Evolutionary conservation across 768 basidiomycete genomes (phyloP), one percentile per base, ranked within the genome.

Genomic region (Russula emetica): DNA sequence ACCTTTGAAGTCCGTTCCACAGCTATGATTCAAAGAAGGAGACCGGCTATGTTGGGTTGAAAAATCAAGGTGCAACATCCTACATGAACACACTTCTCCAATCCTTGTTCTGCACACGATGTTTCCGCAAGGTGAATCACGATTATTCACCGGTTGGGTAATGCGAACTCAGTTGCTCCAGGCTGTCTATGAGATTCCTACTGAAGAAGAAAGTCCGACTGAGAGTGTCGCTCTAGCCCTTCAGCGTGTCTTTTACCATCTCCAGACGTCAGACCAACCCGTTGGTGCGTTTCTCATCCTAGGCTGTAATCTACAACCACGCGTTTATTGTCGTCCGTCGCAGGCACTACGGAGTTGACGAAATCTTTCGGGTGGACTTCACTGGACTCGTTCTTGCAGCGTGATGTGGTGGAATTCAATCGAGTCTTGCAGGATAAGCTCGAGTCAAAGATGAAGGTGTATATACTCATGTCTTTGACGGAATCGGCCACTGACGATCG

Each of bases 11-110:
- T 24, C 57, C 63, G 58, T 69, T 71, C 74, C 64, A 4, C 69
- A 99, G 97, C 77, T 99, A 99, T 74, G 97, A 99, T 74, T 99
- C 97, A 47, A 99, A 98, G 85, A 97, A 98, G 78, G 95, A 98
- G 78, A 99, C 97, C 0, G 97, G 96, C 22, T 94, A 82, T 72
- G 97, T 99, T 61, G 97, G 97, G 10, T 76, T 99, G 71, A 99
- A 99, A 79, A 99, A 99, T 72, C 97, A 99, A 75, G 97, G 97
- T 50, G 97, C 97, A 49, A 99, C 97, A 53, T 99, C 97, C 79
- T 99, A 99, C 76, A 98, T 99, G 97, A 99, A 99, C 76, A 98
- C 97, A 13, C 81, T 99, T 28, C 83, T 99, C 24, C 97, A 99
- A 73, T 98, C 96, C 13, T 78, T 98, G 16, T 99, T 80, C 77